Conservation (phyloP, 78 protist genomes). For the Emiliania huxleyi region DNA sequence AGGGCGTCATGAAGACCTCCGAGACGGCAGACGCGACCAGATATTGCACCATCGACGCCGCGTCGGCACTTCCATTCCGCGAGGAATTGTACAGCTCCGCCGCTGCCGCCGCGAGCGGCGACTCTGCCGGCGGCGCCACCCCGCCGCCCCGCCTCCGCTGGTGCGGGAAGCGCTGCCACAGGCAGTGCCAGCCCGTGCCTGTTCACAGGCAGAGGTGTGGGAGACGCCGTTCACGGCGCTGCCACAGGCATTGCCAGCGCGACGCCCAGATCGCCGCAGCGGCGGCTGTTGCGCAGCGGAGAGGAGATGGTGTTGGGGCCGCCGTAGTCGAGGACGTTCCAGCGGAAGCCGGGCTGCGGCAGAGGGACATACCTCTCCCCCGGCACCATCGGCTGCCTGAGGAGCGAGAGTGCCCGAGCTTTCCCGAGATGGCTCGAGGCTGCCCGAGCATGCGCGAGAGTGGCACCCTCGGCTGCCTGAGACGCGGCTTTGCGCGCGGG, state of each 20-base stretch:
- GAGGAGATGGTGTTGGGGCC: neutral
- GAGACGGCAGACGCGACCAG: neutral
- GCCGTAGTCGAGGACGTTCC: neutral
- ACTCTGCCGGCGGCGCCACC: neutral
- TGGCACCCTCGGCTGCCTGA: too few species aligned
- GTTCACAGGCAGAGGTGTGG: too few species aligned
- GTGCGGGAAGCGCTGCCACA: conserved; percentile 1
- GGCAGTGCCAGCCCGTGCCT: neutral
- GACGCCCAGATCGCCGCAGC: neutral
- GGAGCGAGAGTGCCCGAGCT: too few species aligned
- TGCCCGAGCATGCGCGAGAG: too few species aligned
- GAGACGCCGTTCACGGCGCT: too few species aligned
- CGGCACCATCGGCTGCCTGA: neutral
- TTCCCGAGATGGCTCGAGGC: too few species aligned
- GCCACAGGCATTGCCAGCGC: neutral
- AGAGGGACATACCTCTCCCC: neutral
- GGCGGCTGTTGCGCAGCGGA: neutral
- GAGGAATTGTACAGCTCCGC: neutral
- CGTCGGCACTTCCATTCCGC: neutral
- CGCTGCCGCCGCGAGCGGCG: neutral
- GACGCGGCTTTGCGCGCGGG: too few species aligned
- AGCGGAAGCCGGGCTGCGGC: neutral
- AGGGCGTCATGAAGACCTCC: neutral
- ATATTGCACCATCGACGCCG: neutral
- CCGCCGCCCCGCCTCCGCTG: neutral